phyloP scores from a whole-genome alignment of 2,329 filamentous ascomycete genomes.

The Fusarium abutilonis region DNA sequence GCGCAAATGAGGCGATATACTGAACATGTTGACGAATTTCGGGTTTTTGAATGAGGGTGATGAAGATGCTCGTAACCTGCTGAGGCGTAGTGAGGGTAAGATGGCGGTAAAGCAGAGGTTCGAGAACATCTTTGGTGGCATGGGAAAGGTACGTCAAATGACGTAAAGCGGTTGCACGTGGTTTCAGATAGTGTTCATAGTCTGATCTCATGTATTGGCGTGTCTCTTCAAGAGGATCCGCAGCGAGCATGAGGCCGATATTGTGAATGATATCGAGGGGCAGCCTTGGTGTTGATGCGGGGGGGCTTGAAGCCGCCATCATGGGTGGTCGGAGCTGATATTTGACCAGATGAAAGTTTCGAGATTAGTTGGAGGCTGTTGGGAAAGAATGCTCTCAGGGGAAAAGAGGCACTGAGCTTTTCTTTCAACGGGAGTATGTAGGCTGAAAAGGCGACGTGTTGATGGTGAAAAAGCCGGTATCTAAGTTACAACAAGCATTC shows the following conservation, averaged over 20 bases:
- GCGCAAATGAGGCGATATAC: constrained; percentile 11
- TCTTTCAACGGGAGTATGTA: neutral
- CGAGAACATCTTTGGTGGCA: constrained; percentile 22
- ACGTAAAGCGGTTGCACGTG: neutral
- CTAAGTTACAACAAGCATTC: neutral
- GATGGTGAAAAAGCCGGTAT: constrained; percentile 8
- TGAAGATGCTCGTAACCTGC: constrained; percentile 25
- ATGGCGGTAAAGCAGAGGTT: constrained; percentile 34
- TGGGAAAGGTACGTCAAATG: constrained; percentile 29
- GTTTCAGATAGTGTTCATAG: neutral
- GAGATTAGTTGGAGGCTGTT: neutral
- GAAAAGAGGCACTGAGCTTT: neutral
- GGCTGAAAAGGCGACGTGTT: neutral
- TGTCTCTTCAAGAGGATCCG: neutral
- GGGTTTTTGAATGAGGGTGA: constrained; percentile 26
- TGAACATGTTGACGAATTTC: constrained; percentile 24
- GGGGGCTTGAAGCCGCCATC: constrained; percentile 6
- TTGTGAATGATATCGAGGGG: constrained; percentile 30
- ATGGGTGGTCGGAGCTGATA: neutral
- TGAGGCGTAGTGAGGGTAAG: constrained; percentile 10
- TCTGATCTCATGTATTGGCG: neutral
- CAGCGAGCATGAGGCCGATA: constrained; percentile 7
- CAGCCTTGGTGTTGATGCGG: constrained; percentile 4
- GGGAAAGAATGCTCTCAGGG: neutral
- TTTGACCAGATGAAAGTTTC: neutral